Base-by-base conservation (phyloP, 1,284 basidiomycete genomes). In the Irpex rosettiformis region DNA sequence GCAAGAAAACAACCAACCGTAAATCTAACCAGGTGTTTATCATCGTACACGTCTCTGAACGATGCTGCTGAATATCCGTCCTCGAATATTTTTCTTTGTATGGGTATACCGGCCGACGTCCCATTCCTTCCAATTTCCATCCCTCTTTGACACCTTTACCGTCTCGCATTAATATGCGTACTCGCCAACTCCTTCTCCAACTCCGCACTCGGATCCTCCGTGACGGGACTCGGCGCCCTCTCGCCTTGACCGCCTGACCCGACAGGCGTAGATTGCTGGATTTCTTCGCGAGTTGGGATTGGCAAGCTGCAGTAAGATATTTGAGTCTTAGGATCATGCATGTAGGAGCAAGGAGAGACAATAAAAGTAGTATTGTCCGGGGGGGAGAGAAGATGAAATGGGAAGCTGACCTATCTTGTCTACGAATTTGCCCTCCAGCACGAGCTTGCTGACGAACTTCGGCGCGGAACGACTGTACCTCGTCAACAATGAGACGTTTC, bases 401-500 rank as follows among this genome's bases (percentile, higher is more conserved):
- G 11, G 51, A 21, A 7, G 55, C 18, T 55, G 25, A 88, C 88
- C 84, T 89, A 61, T 91, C 89, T 69, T 89, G 87, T 59, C 86
- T 79, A 54, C 87, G 84, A 52, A 86, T 81, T 69, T 88, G 85
- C 13, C 82, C 83, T 11, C 84, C 73, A 0, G 84, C 81, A 56
- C 88, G 79, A n/a, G 88, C 86, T 65, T 91, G 90, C 13, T 80
- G 79, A 54, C 94, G 83, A 2, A 97, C 94, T 69, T 94, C 88
- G 18, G 86, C 81, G 30, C 94, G 84, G 83, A 97, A 97, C n/a
- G 79, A 74, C 61, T 87, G 88, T 40, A 98, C 96, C 75, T 99
- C 96, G 40, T 96, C 86, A 11, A 98, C 85, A 66, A 99, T 99
- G 67, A 99, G 76, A 64, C 85, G 85, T 75, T 96, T 94, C 97